Evolutionary conservation across 805 yeast species (phyloP).

Genomic region (Jamesozyma gamospora): DNA sequence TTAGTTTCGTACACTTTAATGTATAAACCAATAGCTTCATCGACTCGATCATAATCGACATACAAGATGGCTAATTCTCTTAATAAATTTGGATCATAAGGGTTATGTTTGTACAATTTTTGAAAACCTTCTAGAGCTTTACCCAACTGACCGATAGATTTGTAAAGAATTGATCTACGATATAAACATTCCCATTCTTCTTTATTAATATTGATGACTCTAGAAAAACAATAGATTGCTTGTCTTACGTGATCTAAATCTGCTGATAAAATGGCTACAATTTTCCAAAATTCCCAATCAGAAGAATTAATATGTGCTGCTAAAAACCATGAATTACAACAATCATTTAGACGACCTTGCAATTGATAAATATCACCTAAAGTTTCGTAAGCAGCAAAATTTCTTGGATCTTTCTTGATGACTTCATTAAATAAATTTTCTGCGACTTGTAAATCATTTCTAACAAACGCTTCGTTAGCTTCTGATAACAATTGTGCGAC

Average conservation of each 20-base stretch:
- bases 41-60: constrained; percentile 44
- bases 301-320: constrained; percentile 71
- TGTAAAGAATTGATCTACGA: constrained; percentile 57
- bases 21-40: constrained; percentile 69
- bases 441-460: constrained; percentile 50
- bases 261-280: constrained; percentile 57
- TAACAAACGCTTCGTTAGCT: constrained; percentile 76
- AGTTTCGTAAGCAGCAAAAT: constrained; percentile 77
- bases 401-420: constrained; percentile 64
- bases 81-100: constrained; percentile 48
- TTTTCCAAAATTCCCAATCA: constrained; percentile 71
- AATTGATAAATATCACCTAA: constrained; percentile 72
- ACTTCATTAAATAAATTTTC: constrained; percentile 54
- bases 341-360: constrained; percentile 56
- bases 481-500: constrained; percentile 52
- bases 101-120: constrained; percentile 44
- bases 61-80: constrained; percentile 49
- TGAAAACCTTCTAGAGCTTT: constrained; percentile 70
- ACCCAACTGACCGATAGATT: constrained; percentile 54
- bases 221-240: constrained; percentile 68
- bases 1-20: constrained; percentile 54
- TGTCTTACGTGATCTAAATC: constrained; percentile 62
- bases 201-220: constrained; percentile 44
- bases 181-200: constrained; percentile 47
- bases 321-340: constrained; percentile 72